These are phyloP conservation scores for Suhomyces panamericanus DNA, from an alignment of 1,139 yeast genomes.

Conservation along the genomic window DNA sequence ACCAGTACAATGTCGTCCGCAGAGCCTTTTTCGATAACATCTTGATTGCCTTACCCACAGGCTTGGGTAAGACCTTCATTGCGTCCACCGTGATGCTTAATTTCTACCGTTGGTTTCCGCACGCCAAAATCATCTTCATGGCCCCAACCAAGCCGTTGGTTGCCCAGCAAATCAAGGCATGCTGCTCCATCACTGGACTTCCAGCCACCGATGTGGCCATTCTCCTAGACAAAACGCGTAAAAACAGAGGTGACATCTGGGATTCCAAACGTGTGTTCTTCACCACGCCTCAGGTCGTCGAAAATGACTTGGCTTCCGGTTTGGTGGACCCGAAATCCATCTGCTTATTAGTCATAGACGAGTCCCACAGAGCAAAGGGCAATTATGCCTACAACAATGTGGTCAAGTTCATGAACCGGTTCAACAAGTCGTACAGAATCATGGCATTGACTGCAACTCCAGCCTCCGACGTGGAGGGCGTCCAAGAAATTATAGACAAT, in stretches of 20 bases:
- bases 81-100: slow-evolving; percentile 94
- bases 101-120: slow-evolving; percentile 79
- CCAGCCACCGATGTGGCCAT: slow-evolving; percentile 77
- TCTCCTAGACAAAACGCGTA: slow-evolving; percentile 67
- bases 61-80: slow-evolving; percentile 94
- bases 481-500: slow-evolving; percentile 79
- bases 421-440: slow-evolving; percentile 67
- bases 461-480: slow-evolving; percentile 81
- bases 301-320: slow-evolving; percentile 80
- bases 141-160: slow-evolving; percentile 98
- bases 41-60: slow-evolving; percentile 93
- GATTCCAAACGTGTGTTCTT: slow-evolving; percentile 74
- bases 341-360: slow-evolving; percentile 82
- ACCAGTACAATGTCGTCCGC: slow-evolving; percentile 78
- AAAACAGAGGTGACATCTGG: slow-evolving; percentile 76
- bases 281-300: slow-evolving; percentile 96
- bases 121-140: slow-evolving; percentile 81
- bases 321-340: slow-evolving; percentile 71
- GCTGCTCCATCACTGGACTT: slow-evolving; percentile 84
- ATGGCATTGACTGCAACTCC: slow-evolving; percentile 97
- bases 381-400: slow-evolving; percentile 87
- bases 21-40: slow-evolving; percentile 72
- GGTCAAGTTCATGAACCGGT: slow-evolving; percentile 61
- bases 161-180: slow-evolving; percentile 96
- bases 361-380: slow-evolving; percentile 93